Base-by-base conservation (phyloP, 768 basidiomycete species). In the Pilatotrama ljubarskyi region DNA sequence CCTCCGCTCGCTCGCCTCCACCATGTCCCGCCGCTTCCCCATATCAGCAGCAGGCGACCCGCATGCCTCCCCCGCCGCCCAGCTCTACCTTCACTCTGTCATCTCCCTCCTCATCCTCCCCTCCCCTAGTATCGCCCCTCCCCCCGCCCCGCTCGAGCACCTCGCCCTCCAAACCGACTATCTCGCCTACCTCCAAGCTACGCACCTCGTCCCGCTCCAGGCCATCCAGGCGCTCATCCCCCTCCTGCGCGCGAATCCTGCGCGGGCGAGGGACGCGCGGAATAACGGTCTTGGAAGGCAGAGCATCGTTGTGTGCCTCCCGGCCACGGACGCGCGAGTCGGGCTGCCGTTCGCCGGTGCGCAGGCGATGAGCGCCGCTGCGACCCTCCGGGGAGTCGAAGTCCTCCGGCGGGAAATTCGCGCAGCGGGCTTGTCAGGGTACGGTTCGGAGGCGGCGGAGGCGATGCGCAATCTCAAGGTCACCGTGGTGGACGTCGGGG, bases 21-120 rank as follows among this genome's bases (percentile, higher is more conserved):
- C 91, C 0, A 79, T 95, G 9, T 88, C 89, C 17, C 87, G 91
- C 63, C 84, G 85, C 48, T 95, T 93, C 75, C 93, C 93, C 3
- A 82, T 92, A 64, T 86, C 82, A 35, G 73, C 85, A 7, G 76
- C 89, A 2, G 93, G 93, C 24, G 94, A 95, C 71, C 93, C 93
- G 1, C 91, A 86, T 70, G 83, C 80, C 22, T 78, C 87, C 0
- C 83, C 86, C 22, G 76, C 84, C 25, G 73, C 85, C 17, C 80
- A 86, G 68, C 85, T 89, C 2, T 84, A 89, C 72, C 79, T 95
- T 43, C 86, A 90, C 63, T 88, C 91, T 20, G 77, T 93, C 64
- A 80, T 95, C 65, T 93, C 90, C 42, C 79, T 93, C 29, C 80
- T 93, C 62, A 81, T 86, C 51, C 78, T 93, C 36, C 67, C 81